Percentiles rank a stretch among this genome's conserved stretches.
phyloP scores from a whole-genome alignment of 371 early-diverging fungal species.

The Phascolomyces articulosus region DNA sequence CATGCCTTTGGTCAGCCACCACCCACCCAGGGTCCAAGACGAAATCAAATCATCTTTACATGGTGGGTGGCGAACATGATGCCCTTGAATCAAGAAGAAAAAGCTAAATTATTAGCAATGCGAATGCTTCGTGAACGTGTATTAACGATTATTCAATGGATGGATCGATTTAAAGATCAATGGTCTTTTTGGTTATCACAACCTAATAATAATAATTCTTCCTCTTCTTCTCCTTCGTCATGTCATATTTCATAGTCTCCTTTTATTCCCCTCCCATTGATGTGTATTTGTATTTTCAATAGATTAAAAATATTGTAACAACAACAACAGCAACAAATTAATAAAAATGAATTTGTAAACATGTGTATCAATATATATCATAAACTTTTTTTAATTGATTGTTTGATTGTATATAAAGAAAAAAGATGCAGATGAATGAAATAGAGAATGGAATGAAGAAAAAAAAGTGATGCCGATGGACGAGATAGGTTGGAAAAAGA shows the following conservation, averaged over 20 bases:
- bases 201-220: not conserved
- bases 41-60: conserved; percentile 38
- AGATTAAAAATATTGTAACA: too few species aligned
- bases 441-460: too few species aligned
- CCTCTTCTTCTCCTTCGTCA: not conserved
- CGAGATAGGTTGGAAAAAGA: too few species aligned
- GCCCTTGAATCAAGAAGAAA: conserved; percentile 53
- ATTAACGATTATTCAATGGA: conserved; percentile 41
- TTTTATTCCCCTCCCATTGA: too few species aligned
- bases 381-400: too few species aligned
- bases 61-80: conserved; percentile 63
- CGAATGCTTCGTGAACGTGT: conserved; percentile 51
- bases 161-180: conserved; percentile 35
- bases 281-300: too few species aligned
- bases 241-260: not conserved
- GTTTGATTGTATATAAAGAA: too few species aligned
- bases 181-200: conserved; percentile 21
- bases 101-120: conserved; percentile 40
- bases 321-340: too few species aligned
- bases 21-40: conserved; percentile 15
- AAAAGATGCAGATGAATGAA: too few species aligned
- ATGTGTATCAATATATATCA: too few species aligned
- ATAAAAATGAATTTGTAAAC: too few species aligned
- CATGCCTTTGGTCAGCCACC: conserved; percentile 26
- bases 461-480: too few species aligned